Evolutionary conservation across 1,284 basidiomycete species (phyloP).

Genomic region (Termitomyces sp.): DNA sequence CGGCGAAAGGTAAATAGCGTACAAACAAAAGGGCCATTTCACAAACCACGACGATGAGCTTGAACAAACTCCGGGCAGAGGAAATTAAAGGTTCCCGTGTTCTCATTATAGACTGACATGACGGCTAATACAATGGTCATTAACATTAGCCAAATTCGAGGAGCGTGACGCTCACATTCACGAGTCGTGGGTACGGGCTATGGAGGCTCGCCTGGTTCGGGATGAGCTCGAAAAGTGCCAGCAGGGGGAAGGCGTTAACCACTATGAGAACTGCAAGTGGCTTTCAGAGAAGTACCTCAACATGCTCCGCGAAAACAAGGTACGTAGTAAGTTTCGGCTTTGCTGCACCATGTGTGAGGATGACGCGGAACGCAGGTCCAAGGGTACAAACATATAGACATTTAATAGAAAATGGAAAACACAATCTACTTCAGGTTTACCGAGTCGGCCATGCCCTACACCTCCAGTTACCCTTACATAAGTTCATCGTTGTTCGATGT

Average conservation of each 20-base stretch:
- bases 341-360: neutral
- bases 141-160: slow-evolving; percentile 47
- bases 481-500: neutral
- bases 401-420: slow-evolving; percentile 8
- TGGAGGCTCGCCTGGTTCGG: slow-evolving; percentile 89
- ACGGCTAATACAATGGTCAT: neutral
- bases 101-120: neutral
- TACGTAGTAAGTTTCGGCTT: slow-evolving; percentile 37
- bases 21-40: slow-evolving; percentile 12
- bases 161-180: slow-evolving; percentile 79
- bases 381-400: slow-evolving; percentile 39
- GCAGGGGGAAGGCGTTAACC: slow-evolving; percentile 87
- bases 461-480: neutral
- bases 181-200: slow-evolving; percentile 91
- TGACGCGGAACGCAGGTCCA: slow-evolving; percentile 26
- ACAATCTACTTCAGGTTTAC: neutral
- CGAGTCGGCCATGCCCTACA: neutral
- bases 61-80: slow-evolving; percentile 37
- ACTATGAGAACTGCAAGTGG: slow-evolving; percentile 85
- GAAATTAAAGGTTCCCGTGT: slow-evolving; percentile 43
- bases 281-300: slow-evolving; percentile 80
- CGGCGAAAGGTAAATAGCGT: slow-evolving; percentile 9
- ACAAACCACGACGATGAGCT: slow-evolving; percentile 24
- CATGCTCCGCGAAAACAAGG: slow-evolving; percentile 84
- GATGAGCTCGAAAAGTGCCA: slow-evolving; percentile 93